A percentile compares a stretch with the other conserved stretches of the same genome.
Evolutionary conservation across 768 basidiomycete species (phyloP).

Genomic region (Terana coerulea): DNA sequence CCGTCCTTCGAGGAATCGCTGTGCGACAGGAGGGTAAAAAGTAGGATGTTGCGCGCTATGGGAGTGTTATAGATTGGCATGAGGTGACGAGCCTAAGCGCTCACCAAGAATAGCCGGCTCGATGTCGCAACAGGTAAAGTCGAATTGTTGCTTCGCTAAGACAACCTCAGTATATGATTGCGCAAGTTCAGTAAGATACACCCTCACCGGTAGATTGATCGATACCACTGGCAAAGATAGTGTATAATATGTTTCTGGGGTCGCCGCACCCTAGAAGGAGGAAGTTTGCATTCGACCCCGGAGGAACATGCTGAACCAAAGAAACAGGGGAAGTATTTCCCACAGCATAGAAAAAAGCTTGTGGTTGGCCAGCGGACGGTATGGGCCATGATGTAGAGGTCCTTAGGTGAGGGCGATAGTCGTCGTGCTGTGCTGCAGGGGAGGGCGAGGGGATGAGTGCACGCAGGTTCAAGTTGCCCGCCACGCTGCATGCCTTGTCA

Average conservation of each 20-base stretch:
- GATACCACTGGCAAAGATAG: conserved; percentile 31
- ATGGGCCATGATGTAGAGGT: no score
- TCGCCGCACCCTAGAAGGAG: conserved; percentile 58
- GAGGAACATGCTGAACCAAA: conserved; percentile 43
- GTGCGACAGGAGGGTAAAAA: conserved; percentile 41
- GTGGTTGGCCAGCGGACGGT: conserved; percentile 40
- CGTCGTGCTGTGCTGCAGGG: no score
- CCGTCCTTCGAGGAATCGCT: conserved; percentile 5
- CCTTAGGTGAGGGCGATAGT: no score
- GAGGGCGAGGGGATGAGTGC: no score
- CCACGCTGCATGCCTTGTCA: no score
- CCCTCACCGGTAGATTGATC: background rate
- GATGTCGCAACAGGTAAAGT: conserved; percentile 49
- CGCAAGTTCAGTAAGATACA: conserved; percentile 18
- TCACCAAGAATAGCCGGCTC: conserved; percentile 46
- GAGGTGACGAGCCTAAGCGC: background rate
- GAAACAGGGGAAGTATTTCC: conserved; percentile 56
- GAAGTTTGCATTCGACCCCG: conserved; percentile 41
- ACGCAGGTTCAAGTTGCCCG: no score
- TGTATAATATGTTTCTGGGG: conserved; percentile 49
- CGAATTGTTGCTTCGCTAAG: conserved; percentile 27
- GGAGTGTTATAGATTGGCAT: background rate
- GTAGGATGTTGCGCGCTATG: conserved; percentile 45
- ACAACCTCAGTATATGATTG: background rate
- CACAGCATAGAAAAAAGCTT: conserved; percentile 50